Conservation (phyloP, 2,329 filamentous ascomycete genomes). For the Neonectria magnoliae region DNA sequence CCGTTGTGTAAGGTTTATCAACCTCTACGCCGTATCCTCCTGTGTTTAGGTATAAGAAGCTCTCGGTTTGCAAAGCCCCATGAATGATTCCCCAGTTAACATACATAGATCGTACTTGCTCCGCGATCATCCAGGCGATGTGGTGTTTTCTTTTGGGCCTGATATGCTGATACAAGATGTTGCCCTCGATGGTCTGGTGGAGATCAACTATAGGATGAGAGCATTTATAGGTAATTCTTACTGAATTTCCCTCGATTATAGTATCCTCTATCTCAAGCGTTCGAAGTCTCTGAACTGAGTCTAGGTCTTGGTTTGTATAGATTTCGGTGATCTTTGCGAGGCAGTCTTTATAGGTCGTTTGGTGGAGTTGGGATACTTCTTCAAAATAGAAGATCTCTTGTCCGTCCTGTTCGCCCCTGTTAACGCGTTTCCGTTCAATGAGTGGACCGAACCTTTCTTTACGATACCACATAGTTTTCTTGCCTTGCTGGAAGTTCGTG, state of each 20-base stretch:
- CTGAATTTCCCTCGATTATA: too few species aligned
- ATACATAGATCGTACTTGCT: neutral
- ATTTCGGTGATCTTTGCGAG: neutral
- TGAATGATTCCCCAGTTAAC: neutral
- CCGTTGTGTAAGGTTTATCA: neutral
- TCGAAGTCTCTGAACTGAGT: neutral
- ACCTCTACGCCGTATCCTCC: neutral
- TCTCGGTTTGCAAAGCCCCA: neutral
- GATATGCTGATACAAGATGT: too few species aligned
- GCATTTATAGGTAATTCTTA: neutral
- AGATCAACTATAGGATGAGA: neutral
- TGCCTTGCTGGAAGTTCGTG: too few species aligned
- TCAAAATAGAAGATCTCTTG: too few species aligned
- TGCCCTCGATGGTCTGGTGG: neutral
- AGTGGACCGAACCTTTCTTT: neutral
- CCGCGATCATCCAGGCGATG: neutral
- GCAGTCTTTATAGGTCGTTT: neutral
- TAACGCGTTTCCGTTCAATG: neutral
- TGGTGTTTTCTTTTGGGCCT: neutral
- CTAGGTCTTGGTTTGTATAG: neutral
- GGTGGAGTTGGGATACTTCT: too few species aligned
- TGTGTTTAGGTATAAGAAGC: neutral
- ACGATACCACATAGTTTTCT: neutral
- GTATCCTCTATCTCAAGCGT: neutral
- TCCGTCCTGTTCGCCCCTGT: neutral